These are phyloP conservation scores for Gentiana macrophylla DNA, from an alignment of 257 asterid species.

Conservation along the genomic window DNA sequence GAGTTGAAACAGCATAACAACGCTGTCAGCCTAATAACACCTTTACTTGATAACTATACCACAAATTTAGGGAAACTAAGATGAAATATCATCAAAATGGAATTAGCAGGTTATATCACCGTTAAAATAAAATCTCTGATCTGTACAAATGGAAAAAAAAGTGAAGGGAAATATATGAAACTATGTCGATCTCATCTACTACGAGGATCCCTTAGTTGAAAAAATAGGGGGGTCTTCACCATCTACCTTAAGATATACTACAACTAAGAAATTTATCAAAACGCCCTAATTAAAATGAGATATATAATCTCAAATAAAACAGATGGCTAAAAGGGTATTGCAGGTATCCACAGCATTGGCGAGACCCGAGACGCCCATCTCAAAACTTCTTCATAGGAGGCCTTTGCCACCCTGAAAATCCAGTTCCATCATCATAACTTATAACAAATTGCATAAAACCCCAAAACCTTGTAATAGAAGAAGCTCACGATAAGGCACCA, in stretches of 20 bases:
- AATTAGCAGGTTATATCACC: background rate
- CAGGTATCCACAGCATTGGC: too few species aligned
- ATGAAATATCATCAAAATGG: background rate
- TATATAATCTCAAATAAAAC: conserved; percentile 17
- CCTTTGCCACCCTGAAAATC: conserved; percentile 28
- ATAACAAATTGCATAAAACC: conserved; percentile 3
- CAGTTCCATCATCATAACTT: conserved; percentile 5
- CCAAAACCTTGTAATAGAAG: background rate
- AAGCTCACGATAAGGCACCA: conserved; percentile 1
- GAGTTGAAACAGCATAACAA: too few species aligned
- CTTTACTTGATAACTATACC: background rate
- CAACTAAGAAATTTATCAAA: conserved; percentile 34
- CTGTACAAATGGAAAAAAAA: conserved; percentile 47
- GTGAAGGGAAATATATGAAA: conserved; percentile 36
- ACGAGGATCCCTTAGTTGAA: conserved; percentile 39
- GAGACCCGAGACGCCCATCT: conserved; percentile 29
- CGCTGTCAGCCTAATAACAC: background rate
- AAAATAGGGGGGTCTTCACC: conserved; percentile 38
- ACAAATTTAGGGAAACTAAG: conserved; percentile 3
- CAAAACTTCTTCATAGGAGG: conserved; percentile 18
- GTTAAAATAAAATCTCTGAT: conserved; percentile 35
- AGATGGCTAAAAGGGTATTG: conserved; percentile 29
- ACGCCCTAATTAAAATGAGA: conserved; percentile 36
- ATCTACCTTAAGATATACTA: conserved; percentile 57
- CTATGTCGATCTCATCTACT: conserved; percentile 25